Conservation (phyloP, 352 stramenopile species). For the Phytophthora quininea region DNA sequence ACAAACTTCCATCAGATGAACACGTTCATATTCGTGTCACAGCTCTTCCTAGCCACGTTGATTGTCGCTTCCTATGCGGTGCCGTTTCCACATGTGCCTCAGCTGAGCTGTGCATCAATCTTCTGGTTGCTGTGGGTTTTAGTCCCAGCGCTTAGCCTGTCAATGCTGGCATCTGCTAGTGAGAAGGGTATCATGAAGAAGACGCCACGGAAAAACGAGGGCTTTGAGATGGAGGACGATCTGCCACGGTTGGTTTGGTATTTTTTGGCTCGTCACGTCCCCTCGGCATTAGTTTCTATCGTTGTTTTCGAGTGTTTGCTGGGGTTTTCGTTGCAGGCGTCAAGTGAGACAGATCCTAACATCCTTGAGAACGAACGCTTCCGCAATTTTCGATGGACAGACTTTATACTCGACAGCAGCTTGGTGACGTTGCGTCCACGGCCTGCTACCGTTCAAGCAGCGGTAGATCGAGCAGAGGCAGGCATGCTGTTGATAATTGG, state of each 20-base stretch:
- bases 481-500: slow-evolving; percentile 76
- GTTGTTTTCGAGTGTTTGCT: slow-evolving; percentile 74
- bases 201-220: slow-evolving; percentile 86
- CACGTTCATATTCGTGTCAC: slow-evolving; percentile 86
- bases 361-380: slow-evolving; percentile 27
- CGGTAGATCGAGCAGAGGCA: slow-evolving; percentile 75
- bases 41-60: slow-evolving; percentile 79
- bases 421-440: slow-evolving; percentile 56
- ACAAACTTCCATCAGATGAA: slow-evolving; percentile 87
- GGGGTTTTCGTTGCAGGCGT: slow-evolving; percentile 64
- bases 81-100: slow-evolving; percentile 78
- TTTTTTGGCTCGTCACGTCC: slow-evolving; percentile 76
- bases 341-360: slow-evolving; percentile 18
- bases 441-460: slow-evolving; percentile 50
- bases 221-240: slow-evolving; percentile 64
- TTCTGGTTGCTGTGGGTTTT: slow-evolving; percentile 87
- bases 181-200: slow-evolving; percentile 84
- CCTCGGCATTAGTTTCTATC: slow-evolving; percentile 63
- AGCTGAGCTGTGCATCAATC: slow-evolving; percentile 77
- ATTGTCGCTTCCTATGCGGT: slow-evolving; percentile 71
- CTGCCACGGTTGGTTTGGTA: slow-evolving; percentile 64
- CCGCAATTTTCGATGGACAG: slow-evolving; percentile 52
- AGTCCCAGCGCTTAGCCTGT: slow-evolving; percentile 74
- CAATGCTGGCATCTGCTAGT: slow-evolving; percentile 74
- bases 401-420: slow-evolving; percentile 65